These are phyloP conservation scores for Trichaptum fuscoviolaceum DNA, from an alignment of 768 basidiomycete genomes.

Conservation along the genomic window DNA sequence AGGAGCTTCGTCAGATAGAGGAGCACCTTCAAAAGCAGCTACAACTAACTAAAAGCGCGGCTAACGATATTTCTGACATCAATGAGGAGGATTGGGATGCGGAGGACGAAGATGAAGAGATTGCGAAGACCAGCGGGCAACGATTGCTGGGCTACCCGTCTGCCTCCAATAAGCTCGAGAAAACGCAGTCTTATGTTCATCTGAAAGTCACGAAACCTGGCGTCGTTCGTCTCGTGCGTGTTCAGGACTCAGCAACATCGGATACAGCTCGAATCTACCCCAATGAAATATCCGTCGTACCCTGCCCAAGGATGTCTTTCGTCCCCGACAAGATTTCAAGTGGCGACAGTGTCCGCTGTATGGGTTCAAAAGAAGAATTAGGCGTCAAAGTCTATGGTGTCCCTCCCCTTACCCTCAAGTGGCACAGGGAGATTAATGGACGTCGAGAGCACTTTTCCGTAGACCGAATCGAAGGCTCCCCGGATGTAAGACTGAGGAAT, in stretches of 20 bases:
- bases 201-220: slow-evolving; percentile 73
- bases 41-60: slow-evolving; percentile 37
- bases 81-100: slow-evolving; percentile 56
- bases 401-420: slow-evolving; percentile 71
- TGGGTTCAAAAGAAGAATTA: slow-evolving; percentile 51
- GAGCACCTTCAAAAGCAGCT: slow-evolving; percentile 48
- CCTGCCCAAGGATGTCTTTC: slow-evolving; percentile 79
- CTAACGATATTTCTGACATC: slow-evolving; percentile 23
- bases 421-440: slow-evolving; percentile 66
- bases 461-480: slow-evolving; percentile 73
- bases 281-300: slow-evolving; percentile 64
- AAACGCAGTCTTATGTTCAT: slow-evolving; percentile 69
- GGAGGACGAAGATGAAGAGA: slow-evolving; percentile 66
- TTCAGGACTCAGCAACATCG: slow-evolving; percentile 59
- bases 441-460: slow-evolving; percentile 68
- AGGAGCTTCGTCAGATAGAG: slow-evolving; percentile 66
- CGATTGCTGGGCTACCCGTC: slow-evolving; percentile 11
- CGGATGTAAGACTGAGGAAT: slow-evolving; percentile 20
- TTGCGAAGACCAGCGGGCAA: background rate
- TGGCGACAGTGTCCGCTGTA: slow-evolving; percentile 53
- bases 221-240: slow-evolving; percentile 65
- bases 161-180: slow-evolving; percentile 36
- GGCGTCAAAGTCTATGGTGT: slow-evolving; percentile 66
- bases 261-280: slow-evolving; percentile 69
- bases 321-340: slow-evolving; percentile 33